Base-by-base conservation (phyloP, 768 basidiomycete genomes). In the Suillus discolor region DNA sequence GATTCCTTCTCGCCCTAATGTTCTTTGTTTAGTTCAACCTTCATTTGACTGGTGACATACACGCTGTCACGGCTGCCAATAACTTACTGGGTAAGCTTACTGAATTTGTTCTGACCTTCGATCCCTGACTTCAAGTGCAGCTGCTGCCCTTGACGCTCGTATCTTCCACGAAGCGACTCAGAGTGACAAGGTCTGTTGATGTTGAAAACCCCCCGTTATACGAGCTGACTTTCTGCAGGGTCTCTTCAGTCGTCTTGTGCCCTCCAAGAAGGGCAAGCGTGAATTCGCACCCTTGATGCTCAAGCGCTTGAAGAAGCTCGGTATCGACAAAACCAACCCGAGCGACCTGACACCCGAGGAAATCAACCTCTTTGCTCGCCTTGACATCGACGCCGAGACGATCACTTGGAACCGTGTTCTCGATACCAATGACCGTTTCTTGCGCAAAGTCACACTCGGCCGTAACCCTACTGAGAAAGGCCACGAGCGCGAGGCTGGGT, bases 341-440 rank as follows among this genome's bases (percentile, higher is more conserved):
- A 87, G 94, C 71, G 92, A 93, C 28, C 85, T 99, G 62, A 97
- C 94, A 11, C 90, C 93, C 9, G 96, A 97, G 70, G 97, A 99
- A 78, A 89, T 93, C 72, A 90, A 84, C 65, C 87, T 85, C 65
- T 99, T 98, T 72, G 94, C 93, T 34, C 89, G 97, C 57, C 86
- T 99, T 18, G 96, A 99, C 71, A 85, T 99, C 62, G 95, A 99
- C 76, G 82, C 89, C 3, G 84, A 87, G 45, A 97, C 95, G 28
- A 94, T 99, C 69, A 98, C 96, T 62, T 99, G 97, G 96, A 94
- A 97, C 78, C 95, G 97, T 55, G 97, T 99, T 25, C 75, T 98
- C 63, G 97, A 99, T 76, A 93, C 92, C 69, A 99, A 99, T 78
- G 97, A 99, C 77, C 89, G 97, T 63, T 98, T 96, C 86, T 82